Base-by-base conservation (phyloP, 73 alveolate genomes). In the Paramecium sexaurelia region DNA sequence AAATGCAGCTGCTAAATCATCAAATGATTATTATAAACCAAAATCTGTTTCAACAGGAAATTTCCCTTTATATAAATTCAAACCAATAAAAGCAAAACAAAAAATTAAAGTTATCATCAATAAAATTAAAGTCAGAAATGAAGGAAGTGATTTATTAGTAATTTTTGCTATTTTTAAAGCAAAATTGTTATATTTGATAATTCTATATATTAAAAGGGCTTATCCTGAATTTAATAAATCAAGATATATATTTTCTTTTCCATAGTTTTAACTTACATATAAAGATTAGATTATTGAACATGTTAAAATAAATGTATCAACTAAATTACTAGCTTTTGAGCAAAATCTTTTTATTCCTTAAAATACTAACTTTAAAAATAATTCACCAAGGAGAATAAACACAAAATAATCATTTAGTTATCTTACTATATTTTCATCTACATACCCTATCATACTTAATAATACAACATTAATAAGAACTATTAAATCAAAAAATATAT, bases 51-150 rank as follows among this genome's bases (percentile, higher is more conserved):
- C 45, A 0, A 20, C 3, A 1, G 90, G 90, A 11, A 78, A 78
- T 41, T 78, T 41, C n/a, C 29, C 90, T 45, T 43, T 37, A 17
- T 36, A 78, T 41, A 78, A 40, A 40, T 78, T 33, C 90, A 78
- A 41, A 11, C 90, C 90, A 7, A 78, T 24, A 37, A 78, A 45
- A 24, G 90, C 90, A 78, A 78, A 78, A 26, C 45, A 20, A 9
- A 40, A 78, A 7, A 78, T 78, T 7, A 78, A 27, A 11, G 55
- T 29, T 11, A 78, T 26, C 90, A 78, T 78, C 55, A 78, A 43
- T 9, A 78, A 19, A 11, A 78, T 78, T 22, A 78, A 33, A 78
- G 15, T 78, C 5, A 78, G 36, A 43, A 78, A 78, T 0, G 90
- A 78, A 17, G 90, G 90, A 2, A 78, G 32, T 0, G 90, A 22